Base-by-base conservation (phyloP, 2,329 filamentous ascomycete species). In the Arthrobotrys entomopaga region DNA sequence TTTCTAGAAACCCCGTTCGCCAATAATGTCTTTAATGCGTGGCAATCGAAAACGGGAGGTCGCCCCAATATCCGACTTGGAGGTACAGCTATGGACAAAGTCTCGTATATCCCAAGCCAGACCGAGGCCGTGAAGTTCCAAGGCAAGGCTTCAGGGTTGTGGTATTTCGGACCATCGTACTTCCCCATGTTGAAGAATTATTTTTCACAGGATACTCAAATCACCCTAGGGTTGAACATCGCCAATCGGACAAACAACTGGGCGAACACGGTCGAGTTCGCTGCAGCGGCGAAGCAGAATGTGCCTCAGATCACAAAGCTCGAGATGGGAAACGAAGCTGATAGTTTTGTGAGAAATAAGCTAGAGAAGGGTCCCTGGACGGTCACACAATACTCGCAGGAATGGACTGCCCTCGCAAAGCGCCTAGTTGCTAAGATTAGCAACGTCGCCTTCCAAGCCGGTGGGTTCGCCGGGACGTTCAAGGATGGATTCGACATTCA, bases 1-100 rank as follows among this genome's bases (percentile, higher is more conserved):
- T 74, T 67, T 16, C 19, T 43, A 1, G 8, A 49, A 2, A 26
- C 57, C 1, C 29, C 49, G n/a, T 58, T 63, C 6, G 15, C 65
- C 1, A 67, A 46, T 13, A 74, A 74, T 34, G 42, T 74, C 22
- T 22, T 67, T 22, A 40, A 67, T 24, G 24, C 38, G 2, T 74
- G 70, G 70, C 26, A 26, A 7, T 61, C 64, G 15, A 74, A 59
- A 54, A 67, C 70, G 16, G 70, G 70, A 38, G 57, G 57, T 11
- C 70, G 63, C 26, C 61, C 70, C 7, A 34, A 54, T 43, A 24
- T 74, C n/a, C 56, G 70, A 3, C 15, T 74, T 20, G 70, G 70
- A 34, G 70, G 70, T 10, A 52, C 70, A n/a, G 63, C 34, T 22
- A 74, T 74, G 70, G 70, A 74, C 40, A 63, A 64, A 34, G 67